These are phyloP conservation scores for Erucastrum elatum DNA, from an alignment of 345 rosid species.

Conservation along the genomic window DNA sequence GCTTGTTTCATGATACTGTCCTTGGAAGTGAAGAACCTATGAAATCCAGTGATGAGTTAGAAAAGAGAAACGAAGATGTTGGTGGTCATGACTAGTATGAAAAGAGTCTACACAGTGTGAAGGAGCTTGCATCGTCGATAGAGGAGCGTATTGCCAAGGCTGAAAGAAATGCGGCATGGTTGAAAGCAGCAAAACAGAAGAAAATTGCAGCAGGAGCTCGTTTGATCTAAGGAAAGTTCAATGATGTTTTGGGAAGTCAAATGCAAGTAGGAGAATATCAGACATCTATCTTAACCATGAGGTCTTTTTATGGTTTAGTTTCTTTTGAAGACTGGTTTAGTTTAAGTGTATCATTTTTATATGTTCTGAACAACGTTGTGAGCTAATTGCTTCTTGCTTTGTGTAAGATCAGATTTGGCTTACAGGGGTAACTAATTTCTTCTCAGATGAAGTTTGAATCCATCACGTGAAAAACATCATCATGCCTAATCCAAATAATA, in stretches of 20 bases:
- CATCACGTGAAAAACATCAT: too few relatives aligned
- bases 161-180: background rate
- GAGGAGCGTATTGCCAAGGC: background rate
- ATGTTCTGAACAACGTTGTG: background rate
- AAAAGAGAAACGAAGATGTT: too few relatives aligned
- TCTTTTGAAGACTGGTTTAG: background rate
- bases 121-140: background rate
- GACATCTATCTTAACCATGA: background rate
- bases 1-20: background rate
- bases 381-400: background rate
- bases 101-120: background rate
- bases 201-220: conserved; percentile 3
- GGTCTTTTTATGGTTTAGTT: background rate
- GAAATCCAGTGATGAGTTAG: background rate
- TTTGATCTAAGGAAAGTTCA: background rate
- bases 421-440: too few relatives aligned
- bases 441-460: too few relatives aligned
- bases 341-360: background rate
- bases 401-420: too few relatives aligned
- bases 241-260: background rate
- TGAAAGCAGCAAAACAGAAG: background rate
- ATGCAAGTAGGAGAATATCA: background rate
- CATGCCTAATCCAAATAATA: too few relatives aligned
- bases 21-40: background rate
- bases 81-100: background rate